A percentile compares a stretch with the other conserved stretches of the same genome.
Evolutionary conservation across 768 basidiomycete species (phyloP).

Genomic region (Amanita jacksonii): DNA sequence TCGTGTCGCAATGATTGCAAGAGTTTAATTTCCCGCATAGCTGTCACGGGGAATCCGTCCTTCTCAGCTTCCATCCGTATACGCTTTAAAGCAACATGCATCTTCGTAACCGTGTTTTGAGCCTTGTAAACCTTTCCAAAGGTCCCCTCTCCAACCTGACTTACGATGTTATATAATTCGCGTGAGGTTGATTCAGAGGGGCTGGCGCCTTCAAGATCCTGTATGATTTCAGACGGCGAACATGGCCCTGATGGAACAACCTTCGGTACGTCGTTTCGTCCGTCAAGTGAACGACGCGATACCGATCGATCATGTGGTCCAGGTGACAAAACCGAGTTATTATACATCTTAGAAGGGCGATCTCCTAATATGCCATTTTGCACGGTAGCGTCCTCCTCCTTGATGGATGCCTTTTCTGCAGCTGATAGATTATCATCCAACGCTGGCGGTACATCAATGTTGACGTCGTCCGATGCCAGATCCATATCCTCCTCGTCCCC

Average conservation of each 20-base stretch:
- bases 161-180: conserved; percentile 79
- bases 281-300: background rate
- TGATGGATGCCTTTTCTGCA: background rate
- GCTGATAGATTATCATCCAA: background rate
- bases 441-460: conserved; percentile 11
- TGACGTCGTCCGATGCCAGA: conserved; percentile 16
- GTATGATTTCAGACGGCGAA: conserved; percentile 3
- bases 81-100: conserved; percentile 84
- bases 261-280: background rate
- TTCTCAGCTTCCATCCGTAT: conserved; percentile 97
- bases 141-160: conserved; percentile 96
- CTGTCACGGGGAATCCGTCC: conserved; percentile 98
- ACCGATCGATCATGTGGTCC: background rate
- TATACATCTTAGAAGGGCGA: background rate
- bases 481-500: conserved; percentile 68
- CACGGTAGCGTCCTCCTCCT: background rate
- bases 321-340: background rate
- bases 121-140: conserved; percentile 99
- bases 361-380: conserved; percentile 1
- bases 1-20: conserved; percentile 83
- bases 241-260: background rate
- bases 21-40: conserved; percentile 98
- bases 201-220: conserved; percentile 7
- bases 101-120: conserved; percentile 65
- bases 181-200: conserved; percentile 18